Evolutionary conservation across 768 basidiomycete species (phyloP), one percentile per base, ranked within the genome.

Genomic region (Suillus plorans): DNA sequence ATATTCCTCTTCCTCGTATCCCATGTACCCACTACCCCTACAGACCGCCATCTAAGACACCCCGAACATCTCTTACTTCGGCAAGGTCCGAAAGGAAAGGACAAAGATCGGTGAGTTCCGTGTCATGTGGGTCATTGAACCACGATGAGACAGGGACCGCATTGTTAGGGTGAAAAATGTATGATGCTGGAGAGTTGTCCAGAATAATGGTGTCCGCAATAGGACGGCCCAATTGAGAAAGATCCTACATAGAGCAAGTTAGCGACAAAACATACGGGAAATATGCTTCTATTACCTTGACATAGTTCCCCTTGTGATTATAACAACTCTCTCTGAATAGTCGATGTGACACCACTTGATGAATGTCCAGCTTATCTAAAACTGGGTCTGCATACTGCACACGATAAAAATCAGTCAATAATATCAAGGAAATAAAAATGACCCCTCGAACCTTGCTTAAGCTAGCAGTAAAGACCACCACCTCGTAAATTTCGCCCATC

Each of bases 61-160:
- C 95, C 64, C 97, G 85, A 56, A 99, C 92, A 76, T 99, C 97
- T 64, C 89, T 89, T 41, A 95, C 94, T 31, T 84, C 81, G 41
- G 81, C 85, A 42, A 99, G 84, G 78, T 99, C 97, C 42, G 92
- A 80, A 67, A 99, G 84, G 85, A 99, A 99, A 36, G 95, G 94
- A 63, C 95, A 89, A 60, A 99, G 81, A 78, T 99, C 97, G 47
- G 94, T 97, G 68, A 99, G 84, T 76, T 99, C 97, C 56, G 96
- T 97, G 74, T 99, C 97, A 72, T 98, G 97, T 12, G 96, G 96
- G 78, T 95, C 95, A 77, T 98, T 99, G 82, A 99, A 99, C 97
- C 97, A 99, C 64, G 94, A 95, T 50, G 97, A 98, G 66, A 99
- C 96, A 14, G 97, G 97, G 5, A 99, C 97, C 45, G 97, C 97